phyloP scores from a whole-genome alignment of 331 rosid genomes.

The Pyracantha coccinea region DNA sequence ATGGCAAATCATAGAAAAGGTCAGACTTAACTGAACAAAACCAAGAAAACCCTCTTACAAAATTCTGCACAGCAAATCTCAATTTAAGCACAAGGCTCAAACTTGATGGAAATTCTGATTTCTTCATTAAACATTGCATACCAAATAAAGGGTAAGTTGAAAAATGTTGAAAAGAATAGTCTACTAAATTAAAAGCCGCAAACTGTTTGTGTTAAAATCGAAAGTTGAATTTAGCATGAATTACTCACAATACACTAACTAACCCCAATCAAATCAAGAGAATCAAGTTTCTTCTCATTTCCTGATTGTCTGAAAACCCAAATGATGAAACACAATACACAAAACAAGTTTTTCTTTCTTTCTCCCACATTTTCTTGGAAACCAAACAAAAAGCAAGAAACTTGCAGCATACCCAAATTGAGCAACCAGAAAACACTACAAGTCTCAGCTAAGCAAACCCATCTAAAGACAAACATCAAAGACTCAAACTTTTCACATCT shows the following conservation, averaged over 20 bases:
- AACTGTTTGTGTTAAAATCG: slow-evolving; percentile 1
- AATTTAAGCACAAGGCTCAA: background rate
- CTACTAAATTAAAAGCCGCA: background rate
- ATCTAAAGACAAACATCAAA: background rate
- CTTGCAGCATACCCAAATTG: background rate
- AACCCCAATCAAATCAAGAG: background rate
- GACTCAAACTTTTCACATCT: slow-evolving; percentile 1
- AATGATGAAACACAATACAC: background rate
- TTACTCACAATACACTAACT: background rate
- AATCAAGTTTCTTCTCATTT: background rate
- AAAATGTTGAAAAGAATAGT: background rate
- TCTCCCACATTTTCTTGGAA: background rate
- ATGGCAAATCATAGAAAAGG: background rate
- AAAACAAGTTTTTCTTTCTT: background rate
- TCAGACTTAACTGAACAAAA: background rate
- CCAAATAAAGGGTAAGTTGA: background rate
- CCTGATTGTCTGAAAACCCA: background rate
- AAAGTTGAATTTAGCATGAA: slow-evolving; percentile 3
- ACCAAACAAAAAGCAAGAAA: slow-evolving; percentile 17
- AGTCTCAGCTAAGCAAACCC: slow-evolving; percentile 3
- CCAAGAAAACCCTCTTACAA: background rate
- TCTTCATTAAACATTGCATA: slow-evolving; percentile 15
- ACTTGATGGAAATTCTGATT: background rate
- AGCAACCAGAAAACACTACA: background rate
- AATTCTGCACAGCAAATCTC: background rate